Conservation (phyloP, 352 stramenopile species). For the Globisporangium barbulae region DNA sequence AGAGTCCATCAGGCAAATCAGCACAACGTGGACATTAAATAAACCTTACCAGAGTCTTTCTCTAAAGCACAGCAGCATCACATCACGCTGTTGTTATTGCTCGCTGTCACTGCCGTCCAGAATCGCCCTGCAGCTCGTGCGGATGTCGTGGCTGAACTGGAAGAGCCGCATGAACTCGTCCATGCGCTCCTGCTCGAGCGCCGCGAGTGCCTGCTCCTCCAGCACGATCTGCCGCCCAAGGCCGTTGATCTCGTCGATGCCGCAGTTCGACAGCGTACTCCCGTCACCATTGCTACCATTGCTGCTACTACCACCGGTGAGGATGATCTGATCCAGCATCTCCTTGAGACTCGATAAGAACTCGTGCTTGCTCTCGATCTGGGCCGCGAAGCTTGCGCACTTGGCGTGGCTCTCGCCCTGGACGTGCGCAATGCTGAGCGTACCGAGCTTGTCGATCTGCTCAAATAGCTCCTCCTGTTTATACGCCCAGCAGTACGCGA, state of each 20-base stretch:
- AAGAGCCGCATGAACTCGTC: constrained; percentile 27
- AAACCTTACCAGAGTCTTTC: neutral
- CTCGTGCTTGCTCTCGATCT: constrained; percentile 10
- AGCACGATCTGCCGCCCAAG: constrained; percentile 20
- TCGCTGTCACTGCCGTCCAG: neutral
- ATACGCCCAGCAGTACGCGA: constrained; percentile 27
- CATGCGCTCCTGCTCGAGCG: constrained; percentile 18
- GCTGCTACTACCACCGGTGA: neutral
- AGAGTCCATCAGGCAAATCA: neutral
- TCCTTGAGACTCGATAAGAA: neutral
- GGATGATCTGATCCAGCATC: constrained; percentile 6
- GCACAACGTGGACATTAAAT: constrained; percentile 4
- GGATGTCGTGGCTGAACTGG: constrained; percentile 26
- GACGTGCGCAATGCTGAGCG: constrained; percentile 7
- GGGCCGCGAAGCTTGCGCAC: constrained; percentile 9
- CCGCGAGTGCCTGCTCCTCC: constrained; percentile 19
- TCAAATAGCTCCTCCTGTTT: neutral
- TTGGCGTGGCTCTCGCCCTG: constrained; percentile 14
- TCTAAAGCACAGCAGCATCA: neutral
- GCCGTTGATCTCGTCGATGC: constrained; percentile 13
- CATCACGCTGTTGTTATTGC: neutral
- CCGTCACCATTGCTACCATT: neutral
- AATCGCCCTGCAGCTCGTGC: constrained; percentile 9
- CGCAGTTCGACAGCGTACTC: neutral
- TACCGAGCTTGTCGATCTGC: constrained; percentile 7